phyloP scores from a whole-genome alignment of 164 flowering plant genomes.

The Dillenia suffruticosa region DNA sequence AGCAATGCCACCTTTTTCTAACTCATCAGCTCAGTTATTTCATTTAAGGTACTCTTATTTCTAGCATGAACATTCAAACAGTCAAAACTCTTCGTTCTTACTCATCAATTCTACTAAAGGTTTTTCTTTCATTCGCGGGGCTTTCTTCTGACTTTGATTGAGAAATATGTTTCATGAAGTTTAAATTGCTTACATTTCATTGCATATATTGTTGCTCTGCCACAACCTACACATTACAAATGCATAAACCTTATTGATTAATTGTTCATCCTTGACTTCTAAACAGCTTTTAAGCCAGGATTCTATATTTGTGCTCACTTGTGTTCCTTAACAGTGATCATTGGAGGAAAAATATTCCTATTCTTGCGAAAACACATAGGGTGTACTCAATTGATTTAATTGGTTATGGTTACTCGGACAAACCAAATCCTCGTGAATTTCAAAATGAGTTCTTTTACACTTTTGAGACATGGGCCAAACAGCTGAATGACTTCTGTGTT shows the following conservation, averaged over 20 bases:
- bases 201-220: too few species aligned
- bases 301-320: slow-evolving; percentile 3
- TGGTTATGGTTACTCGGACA: slow-evolving; percentile 97
- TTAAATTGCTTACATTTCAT: too few species aligned
- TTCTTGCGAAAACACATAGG: slow-evolving; percentile 67
- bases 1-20: too few species aligned
- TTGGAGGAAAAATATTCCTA: slow-evolving; percentile 88
- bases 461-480: slow-evolving; percentile 92
- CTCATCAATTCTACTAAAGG: too few species aligned
- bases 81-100: too few species aligned
- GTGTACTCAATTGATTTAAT: slow-evolving; percentile 83
- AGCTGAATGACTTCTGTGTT: slow-evolving; percentile 73
- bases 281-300: not conserved
- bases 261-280: not conserved
- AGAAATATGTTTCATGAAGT: not conserved
- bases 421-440: slow-evolving; percentile 84
- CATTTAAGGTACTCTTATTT: too few species aligned
- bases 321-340: slow-evolving; percentile 60
- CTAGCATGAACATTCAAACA: too few species aligned
- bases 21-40: too few species aligned
- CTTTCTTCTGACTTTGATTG: not conserved
- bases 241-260: not conserved
- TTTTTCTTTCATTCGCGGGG: not conserved
- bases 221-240: too few species aligned
- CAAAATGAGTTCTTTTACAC: slow-evolving; percentile 61